Evolutionary conservation across 225 moss, liverwort and hornwort genomes (phyloP), one percentile per base, ranked within the genome.

Genomic region (Pseudisothecium myosuroides): DNA sequence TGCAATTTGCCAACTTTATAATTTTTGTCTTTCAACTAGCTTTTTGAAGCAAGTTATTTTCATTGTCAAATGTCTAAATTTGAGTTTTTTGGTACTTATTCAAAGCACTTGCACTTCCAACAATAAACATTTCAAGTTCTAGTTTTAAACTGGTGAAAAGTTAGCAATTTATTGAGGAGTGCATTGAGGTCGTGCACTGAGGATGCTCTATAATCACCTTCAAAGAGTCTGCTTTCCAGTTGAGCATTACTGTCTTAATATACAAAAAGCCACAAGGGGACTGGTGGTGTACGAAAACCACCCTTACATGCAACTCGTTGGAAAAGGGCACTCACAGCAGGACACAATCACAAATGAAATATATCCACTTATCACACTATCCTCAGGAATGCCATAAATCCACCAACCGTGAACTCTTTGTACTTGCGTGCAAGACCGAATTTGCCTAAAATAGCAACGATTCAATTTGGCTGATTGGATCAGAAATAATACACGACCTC

Each of bases 21-120:
- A 36, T 13, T 34, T 26, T n/a, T 39, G 4, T 16, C 28, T 39
- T 79, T 39, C 2, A 37, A 2, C 7, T 58, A 58, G 11, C 27
- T 27, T 58, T 23, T 27, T 17, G 10, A 56, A 55, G 27, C 0
- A 3, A 0, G 2, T 56, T 26, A 4, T 9, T 78, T 24, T 37
- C 4, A 2, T n/a, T n/a, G 10, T 11, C n/a, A 34, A 58, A 58
- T 58, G 22, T n/a, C 11, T 37, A 79, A 26, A 27, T n/a, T 56
- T 17, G 4, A 79, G 10, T 36, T n/a, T n/a, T 58, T 7, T 16
- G 16, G 3, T 78, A 21, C 12, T 75, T 54, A 15, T 15, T 24
- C 15, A 37, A 55, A 26, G 56, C 22, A 56, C 56, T 26, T 26
- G 26, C 8, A 28, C 28, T 80, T 58, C 16, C 7, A 58, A 28